phyloP scores from a whole-genome alignment of 345 rosid species.

The Euphorbia pulcherrima region DNA sequence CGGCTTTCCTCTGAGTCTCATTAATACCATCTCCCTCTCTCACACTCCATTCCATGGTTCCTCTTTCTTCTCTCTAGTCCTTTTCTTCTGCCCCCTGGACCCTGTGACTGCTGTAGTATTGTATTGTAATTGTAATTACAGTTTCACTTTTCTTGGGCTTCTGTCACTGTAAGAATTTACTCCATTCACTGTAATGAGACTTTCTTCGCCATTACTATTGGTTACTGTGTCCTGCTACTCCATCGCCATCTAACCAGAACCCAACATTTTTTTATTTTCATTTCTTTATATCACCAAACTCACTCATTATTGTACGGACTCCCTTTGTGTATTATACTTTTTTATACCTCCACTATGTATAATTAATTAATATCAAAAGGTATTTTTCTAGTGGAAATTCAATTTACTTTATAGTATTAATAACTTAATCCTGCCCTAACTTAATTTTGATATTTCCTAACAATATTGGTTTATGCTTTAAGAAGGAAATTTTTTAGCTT shows the following conservation, averaged over 20 bases:
- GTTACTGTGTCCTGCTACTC: background rate
- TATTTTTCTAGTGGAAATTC: no score
- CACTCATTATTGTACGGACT: background rate
- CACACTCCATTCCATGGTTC: background rate
- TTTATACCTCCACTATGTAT: background rate
- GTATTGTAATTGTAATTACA: no score
- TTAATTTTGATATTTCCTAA: no score
- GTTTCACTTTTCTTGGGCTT: background rate
- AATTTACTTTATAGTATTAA: no score
- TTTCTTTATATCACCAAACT: background rate
- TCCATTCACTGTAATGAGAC: background rate
- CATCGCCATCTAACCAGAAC: background rate
- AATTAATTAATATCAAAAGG: no score
- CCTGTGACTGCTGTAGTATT: no score
- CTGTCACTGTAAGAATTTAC: background rate
- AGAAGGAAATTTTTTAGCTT: no score
- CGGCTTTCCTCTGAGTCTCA: slow-evolving; percentile 22
- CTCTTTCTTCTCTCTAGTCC: slow-evolving; percentile 21
- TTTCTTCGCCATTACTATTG: background rate
- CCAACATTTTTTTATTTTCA: background rate
- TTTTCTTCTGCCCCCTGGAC: slow-evolving; percentile 4
- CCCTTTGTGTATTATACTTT: no score
- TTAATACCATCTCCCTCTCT: slow-evolving; percentile 3
- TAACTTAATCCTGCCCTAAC: no score
- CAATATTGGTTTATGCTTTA: no score